Evolutionary conservation across 495 filamentous ascomycete genomes (phyloP).

Genomic region (Bathelium albidoporum): DNA sequence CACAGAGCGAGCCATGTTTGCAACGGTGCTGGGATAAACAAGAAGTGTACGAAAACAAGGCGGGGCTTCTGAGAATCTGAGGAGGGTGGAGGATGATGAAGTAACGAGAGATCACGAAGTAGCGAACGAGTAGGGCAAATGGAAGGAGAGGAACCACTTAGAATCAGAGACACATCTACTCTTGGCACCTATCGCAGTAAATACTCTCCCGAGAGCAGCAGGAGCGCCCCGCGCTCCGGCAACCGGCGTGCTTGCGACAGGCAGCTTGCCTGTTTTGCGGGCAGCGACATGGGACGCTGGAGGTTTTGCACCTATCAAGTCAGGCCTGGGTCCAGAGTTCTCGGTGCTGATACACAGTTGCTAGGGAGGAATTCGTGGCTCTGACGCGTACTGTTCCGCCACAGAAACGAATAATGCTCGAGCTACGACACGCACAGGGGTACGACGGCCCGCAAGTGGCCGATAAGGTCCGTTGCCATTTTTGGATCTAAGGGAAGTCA

Average conservation of each 20-base stretch:
- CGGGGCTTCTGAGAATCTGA: too few species aligned
- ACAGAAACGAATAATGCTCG: constrained; percentile 1
- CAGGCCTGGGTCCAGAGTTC: not conserved
- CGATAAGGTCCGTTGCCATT: too few species aligned
- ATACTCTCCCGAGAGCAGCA: not conserved
- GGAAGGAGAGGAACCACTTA: not conserved
- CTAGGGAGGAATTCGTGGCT: not conserved
- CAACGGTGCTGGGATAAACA: not conserved
- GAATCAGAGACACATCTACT: not conserved
- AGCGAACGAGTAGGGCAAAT: not conserved
- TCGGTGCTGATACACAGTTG: not conserved
- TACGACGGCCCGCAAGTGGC: not conserved
- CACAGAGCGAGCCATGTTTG: not conserved
- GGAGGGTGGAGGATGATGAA: too few species aligned
- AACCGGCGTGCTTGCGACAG: not conserved
- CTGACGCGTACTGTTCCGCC: not conserved
- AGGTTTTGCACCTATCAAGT: not conserved
- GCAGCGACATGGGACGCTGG: not conserved
- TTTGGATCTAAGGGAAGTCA: too few species aligned
- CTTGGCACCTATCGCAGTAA: not conserved
- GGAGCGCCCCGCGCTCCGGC: not conserved
- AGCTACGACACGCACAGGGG: not conserved
- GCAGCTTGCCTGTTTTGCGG: not conserved
- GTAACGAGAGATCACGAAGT: not conserved
- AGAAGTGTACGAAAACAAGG: not conserved